Evolutionary conservation across 495 filamentous ascomycete genomes (phyloP).

Genomic region (Lepraria neglecta): DNA sequence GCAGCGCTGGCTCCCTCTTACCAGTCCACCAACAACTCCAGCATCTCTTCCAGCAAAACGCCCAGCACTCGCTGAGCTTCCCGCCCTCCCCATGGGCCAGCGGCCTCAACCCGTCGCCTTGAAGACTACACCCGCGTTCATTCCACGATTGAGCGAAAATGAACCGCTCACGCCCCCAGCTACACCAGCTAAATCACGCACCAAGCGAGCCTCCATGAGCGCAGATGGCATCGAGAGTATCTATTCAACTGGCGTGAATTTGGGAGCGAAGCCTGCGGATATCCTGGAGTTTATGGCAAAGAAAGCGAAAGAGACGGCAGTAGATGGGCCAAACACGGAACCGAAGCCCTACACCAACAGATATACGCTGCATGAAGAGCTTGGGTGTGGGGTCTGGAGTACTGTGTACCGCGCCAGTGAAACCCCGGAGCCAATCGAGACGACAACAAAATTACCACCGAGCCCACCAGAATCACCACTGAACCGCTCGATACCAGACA

Average conservation of each 20-base stretch:
- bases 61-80: conserved; percentile 9
- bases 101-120: background rate
- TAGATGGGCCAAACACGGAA: background rate
- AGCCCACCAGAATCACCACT: conserved; percentile 37
- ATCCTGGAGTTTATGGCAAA: background rate
- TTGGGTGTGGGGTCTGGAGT: conserved; percentile 57
- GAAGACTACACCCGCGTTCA: conserved; percentile 5
- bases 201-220: background rate
- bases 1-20: conserved; percentile 15
- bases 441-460: conserved; percentile 39
- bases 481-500: background rate
- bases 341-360: conserved; percentile 17
- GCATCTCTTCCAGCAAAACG: background rate
- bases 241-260: background rate
- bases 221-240: background rate
- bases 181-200: conserved; percentile 4
- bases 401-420: conserved; percentile 49
- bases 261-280: background rate
- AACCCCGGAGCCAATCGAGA: conserved; percentile 2
- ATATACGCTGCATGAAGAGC: conserved; percentile 31
- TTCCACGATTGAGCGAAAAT: background rate
- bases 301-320: background rate
- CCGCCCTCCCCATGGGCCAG: conserved; percentile 11
- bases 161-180: conserved; percentile 13
- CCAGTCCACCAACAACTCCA: background rate